Conservation (phyloP, 345 rosid genomes). For the Acer yangbiense region DNA sequence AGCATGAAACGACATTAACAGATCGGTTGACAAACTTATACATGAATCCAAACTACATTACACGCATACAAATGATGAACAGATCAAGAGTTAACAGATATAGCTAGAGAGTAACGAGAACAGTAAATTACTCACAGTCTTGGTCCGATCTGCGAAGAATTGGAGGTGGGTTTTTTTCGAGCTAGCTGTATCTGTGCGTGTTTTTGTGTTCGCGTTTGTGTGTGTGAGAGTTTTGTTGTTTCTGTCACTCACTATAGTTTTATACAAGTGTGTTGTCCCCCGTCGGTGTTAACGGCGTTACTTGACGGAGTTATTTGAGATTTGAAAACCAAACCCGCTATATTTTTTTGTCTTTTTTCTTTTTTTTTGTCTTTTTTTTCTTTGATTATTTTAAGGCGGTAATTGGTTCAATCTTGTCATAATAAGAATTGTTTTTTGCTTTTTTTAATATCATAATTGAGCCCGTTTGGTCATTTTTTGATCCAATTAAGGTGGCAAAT, state of each 20-base stretch:
- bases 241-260: conserved; percentile 32
- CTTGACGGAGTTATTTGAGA: conserved; percentile 36
- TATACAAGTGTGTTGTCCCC: conserved; percentile 20
- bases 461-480: not conserved
- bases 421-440: not conserved
- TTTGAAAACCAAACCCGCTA: conserved; percentile 15
- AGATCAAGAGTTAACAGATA: conserved; percentile 17
- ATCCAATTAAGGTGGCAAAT: conserved; percentile 1
- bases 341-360: not conserved
- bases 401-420: not conserved
- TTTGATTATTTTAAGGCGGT: not conserved
- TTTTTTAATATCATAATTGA: not conserved
- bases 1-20: conserved; percentile 10
- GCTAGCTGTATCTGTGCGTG: conserved; percentile 8
- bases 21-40: conserved; percentile 20
- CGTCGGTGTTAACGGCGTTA: conserved; percentile 75
- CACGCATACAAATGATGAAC: conserved; percentile 21
- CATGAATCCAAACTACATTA: conserved; percentile 26
- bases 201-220: not conserved
- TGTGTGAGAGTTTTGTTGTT: conserved; percentile 24
- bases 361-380: not conserved
- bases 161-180: conserved; percentile 16
- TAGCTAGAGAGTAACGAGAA: conserved; percentile 9
- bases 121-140: conserved; percentile 44
- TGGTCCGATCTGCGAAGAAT: conserved; percentile 39